Evolutionary conservation across 2,329 filamentous ascomycete genomes (phyloP).

Genomic region (Emergomyces orientalis): DNA sequence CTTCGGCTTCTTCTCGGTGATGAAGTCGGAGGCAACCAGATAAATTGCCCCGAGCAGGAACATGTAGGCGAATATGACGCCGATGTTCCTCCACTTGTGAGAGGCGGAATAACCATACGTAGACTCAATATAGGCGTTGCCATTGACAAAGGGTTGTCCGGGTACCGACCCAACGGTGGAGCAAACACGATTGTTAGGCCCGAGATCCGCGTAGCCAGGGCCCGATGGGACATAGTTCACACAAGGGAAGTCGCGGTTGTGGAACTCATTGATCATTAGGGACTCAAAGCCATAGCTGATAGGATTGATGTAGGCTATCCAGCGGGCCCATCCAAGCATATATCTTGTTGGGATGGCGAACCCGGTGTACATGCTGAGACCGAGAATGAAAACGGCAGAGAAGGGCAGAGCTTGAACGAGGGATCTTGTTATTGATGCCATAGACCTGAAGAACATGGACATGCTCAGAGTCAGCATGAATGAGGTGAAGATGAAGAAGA

Average conservation of each 20-base stretch:
- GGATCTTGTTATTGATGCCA: slow-evolving; percentile 67
- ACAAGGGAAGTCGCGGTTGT: slow-evolving; percentile 51
- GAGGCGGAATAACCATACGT: slow-evolving; percentile 48
- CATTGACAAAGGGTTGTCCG: slow-evolving; percentile 45
- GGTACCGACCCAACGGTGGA: slow-evolving; percentile 49
- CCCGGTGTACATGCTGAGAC: slow-evolving; percentile 41
- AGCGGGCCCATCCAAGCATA: slow-evolving; percentile 75
- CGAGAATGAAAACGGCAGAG: slow-evolving; percentile 41
- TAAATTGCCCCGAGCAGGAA: slow-evolving; percentile 64
- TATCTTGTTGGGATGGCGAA: slow-evolving; percentile 40
- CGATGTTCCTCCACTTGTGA: slow-evolving; percentile 61
- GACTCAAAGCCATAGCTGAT: slow-evolving; percentile 72
- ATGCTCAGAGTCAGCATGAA: slow-evolving; percentile 58
- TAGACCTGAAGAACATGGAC: slow-evolving; percentile 77
- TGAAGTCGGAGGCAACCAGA: slow-evolving; percentile 55
- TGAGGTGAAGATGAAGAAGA: slow-evolving; percentile 53
- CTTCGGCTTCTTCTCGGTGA: slow-evolving; percentile 59
- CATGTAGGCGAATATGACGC: slow-evolving; percentile 44
- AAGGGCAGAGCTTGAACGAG: slow-evolving; percentile 56
- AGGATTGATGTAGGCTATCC: slow-evolving; percentile 74
- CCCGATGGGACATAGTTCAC: slow-evolving; percentile 35
- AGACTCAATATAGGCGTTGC: slow-evolving; percentile 48
- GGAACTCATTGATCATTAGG: slow-evolving; percentile 75
- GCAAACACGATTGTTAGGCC: slow-evolving; percentile 43
- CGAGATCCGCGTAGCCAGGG: slow-evolving; percentile 28